These are phyloP conservation scores for Poa annua DNA, from an alignment of 176 grass and related monocot species.

Conservation along the genomic window DNA sequence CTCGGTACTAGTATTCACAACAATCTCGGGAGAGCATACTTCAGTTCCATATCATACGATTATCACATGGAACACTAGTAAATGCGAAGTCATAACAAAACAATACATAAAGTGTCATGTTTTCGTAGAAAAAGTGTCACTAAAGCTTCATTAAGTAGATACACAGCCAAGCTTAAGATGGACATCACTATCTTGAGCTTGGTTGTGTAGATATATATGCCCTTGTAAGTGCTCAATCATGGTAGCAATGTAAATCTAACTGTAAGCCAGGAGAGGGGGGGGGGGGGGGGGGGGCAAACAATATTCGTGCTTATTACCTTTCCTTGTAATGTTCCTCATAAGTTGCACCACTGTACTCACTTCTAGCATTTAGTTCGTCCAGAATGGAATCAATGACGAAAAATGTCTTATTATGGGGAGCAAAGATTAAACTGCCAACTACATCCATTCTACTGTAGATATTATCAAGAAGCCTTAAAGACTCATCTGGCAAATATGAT, in stretches of 20 bases:
- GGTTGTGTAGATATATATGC: slow-evolving; percentile 8
- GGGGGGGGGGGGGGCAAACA: slow-evolving; percentile 22
- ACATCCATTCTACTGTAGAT: slow-evolving; percentile 68
- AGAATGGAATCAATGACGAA: slow-evolving; percentile 76
- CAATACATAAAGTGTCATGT: background rate
- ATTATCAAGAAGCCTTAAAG: slow-evolving; percentile 69
- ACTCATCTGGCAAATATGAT: slow-evolving; percentile 46
- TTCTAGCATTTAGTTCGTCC: slow-evolving; percentile 62
- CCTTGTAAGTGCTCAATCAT: background rate
- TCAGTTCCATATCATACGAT: background rate
- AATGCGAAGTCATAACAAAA: background rate
- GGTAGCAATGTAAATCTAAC: background rate
- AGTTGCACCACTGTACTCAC: slow-evolving; percentile 44
- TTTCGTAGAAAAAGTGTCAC: background rate
- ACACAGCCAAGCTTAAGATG: slow-evolving; percentile 2
- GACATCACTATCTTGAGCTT: background rate
- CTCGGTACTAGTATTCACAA: background rate
- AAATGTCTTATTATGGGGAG: slow-evolving; percentile 69
- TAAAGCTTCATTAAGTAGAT: slow-evolving; percentile 16
- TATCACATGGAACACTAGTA: background rate
- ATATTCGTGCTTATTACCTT: slow-evolving; percentile 51
- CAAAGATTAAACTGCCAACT: slow-evolving; percentile 80
- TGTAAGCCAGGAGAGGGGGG: slow-evolving; percentile 16
- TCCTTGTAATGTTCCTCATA: slow-evolving; percentile 69
- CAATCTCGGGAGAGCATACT: background rate